Evolutionary conservation across 306 rosid species (phyloP), one percentile per base, ranked within the genome.

Genomic region (Pueraria montana): DNA sequence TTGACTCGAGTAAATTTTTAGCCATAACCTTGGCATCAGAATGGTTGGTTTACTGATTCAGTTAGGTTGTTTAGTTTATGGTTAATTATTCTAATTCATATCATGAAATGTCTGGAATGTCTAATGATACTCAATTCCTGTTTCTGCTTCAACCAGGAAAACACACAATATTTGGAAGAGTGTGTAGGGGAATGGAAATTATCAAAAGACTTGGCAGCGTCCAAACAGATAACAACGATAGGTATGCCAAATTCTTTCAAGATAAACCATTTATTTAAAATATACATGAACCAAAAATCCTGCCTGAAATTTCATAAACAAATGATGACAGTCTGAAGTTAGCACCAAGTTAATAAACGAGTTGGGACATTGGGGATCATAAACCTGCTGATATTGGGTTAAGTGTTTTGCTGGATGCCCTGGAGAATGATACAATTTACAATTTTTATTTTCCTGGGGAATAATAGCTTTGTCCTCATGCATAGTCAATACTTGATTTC

Each of bases 151-250:
- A 7, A 84, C 70, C 93, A 96, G 98, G 99, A 80, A 96, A 96
- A 36, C 99, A 96, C 87, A 91, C 99, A 76, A 92, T 96, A 84
- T 96, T 96, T 77, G 99, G 98, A 83, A 89, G 99, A 87, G 92
- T 94, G 23, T 87, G 95, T 71, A 68, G 24, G 62, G 99, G 99
- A 76, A 96, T 96, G 99, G 98, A 96, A 86, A 90, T 94, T 63
- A 90, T 96, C 90, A 96, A 94, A 87, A 90, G 97, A 84, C 99
- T 96, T 77, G 97, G 98, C 78, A 96, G 98, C 56, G 91, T 96
- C 80, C 99, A 94, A 85, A 96, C 99, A 53, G 99, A 96, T 86
- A 96, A 89, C 87, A 96, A 62, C 81, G 99, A 96, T 77, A 91
- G 99, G 99, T 94, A 85, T 80, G 84, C 81, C n/a, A 82, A 77